These are phyloP conservation scores for Sambucus nigra DNA, from an alignment of 129 eudicot species.

Conservation along the genomic window DNA sequence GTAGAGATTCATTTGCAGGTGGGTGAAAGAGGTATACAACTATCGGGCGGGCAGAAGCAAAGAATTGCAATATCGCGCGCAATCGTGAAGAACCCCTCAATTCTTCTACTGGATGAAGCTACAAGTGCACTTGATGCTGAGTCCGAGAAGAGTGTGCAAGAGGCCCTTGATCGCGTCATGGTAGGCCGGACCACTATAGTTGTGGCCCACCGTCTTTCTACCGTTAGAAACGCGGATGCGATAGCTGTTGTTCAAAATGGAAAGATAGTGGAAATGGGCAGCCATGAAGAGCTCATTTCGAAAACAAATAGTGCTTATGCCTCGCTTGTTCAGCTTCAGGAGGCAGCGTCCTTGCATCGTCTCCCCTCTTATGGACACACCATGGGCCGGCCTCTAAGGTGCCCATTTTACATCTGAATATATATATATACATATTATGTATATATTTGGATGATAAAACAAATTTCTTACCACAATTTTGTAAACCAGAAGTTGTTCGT, in stretches of 20 bases:
- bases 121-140: conserved; percentile 99
- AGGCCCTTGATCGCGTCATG: conserved; percentile 99
- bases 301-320: conserved; percentile 65
- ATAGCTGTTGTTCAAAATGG: conserved; percentile 89
- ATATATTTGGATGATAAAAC: not conserved
- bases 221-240: conserved; percentile 84
- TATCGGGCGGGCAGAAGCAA: conserved; percentile 98
- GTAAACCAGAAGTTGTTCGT: not conserved
- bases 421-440: no score
- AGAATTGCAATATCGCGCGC: conserved; percentile 97
- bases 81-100: conserved; percentile 81
- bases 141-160: conserved; percentile 97
- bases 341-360: conserved; percentile 49
- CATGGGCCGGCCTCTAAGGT: conserved; percentile 73
- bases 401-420: no score
- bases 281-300: conserved; percentile 84
- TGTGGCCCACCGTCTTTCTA: conserved; percentile 97
- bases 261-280: conserved; percentile 81
- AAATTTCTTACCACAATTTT: not conserved
- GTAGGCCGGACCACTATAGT: conserved; percentile 93
- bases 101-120: conserved; percentile 88
- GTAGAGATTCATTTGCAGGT: conserved; percentile 31
- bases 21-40: conserved; percentile 91
- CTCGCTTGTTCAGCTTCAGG: conserved; percentile 84
- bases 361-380: conserved; percentile 50